Conservation (phyloP, 2,329 filamentous ascomycete species). For the Chalaropsis thielavioides region DNA sequence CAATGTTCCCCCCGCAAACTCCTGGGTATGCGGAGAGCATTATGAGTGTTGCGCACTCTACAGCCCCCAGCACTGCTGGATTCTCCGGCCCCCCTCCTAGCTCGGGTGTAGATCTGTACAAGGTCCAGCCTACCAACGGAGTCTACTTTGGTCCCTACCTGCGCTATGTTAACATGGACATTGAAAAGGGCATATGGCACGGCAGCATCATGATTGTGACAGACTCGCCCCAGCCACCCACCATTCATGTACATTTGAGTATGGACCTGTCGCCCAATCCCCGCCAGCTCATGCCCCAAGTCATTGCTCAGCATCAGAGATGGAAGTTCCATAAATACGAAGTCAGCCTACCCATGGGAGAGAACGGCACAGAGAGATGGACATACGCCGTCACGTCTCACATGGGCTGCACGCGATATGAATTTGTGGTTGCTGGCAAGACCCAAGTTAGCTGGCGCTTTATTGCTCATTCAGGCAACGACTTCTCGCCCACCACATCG, state of each 20-base stretch:
- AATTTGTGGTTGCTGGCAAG: slow-evolving; percentile 85
- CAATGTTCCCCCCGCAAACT: slow-evolving; percentile 67
- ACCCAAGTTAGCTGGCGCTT: slow-evolving; percentile 90
- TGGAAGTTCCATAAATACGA: slow-evolving; percentile 97
- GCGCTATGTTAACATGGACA: slow-evolving; percentile 91
- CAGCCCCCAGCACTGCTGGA: slow-evolving; percentile 62
- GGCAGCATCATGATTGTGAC: slow-evolving; percentile 90
- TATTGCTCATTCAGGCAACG: slow-evolving; percentile 88
- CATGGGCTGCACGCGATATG: slow-evolving; percentile 91
- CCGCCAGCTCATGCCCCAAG: slow-evolving; percentile 64
- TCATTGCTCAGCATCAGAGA: slow-evolving; percentile 76
- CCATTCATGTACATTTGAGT: slow-evolving; percentile 88
- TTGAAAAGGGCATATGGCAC: slow-evolving; percentile 79
- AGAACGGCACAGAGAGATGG: slow-evolving; percentile 70
- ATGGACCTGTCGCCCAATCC: slow-evolving; percentile 85
- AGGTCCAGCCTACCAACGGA: slow-evolving; percentile 81
- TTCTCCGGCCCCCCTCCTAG: slow-evolving; percentile 80
- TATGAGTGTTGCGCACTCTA: slow-evolving; percentile 61
- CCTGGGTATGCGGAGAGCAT: slow-evolving; percentile 77
- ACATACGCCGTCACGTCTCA: slow-evolving; percentile 97
- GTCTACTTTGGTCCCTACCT: slow-evolving; percentile 97
- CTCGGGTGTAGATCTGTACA: slow-evolving; percentile 87
- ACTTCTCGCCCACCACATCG: slow-evolving; percentile 79
- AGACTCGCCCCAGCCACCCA: slow-evolving; percentile 80
- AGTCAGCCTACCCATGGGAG: slow-evolving; percentile 77